Evolutionary conservation across 2,329 filamentous ascomycete species (phyloP).

Genomic region (Exophiala dermatitidis): DNA sequence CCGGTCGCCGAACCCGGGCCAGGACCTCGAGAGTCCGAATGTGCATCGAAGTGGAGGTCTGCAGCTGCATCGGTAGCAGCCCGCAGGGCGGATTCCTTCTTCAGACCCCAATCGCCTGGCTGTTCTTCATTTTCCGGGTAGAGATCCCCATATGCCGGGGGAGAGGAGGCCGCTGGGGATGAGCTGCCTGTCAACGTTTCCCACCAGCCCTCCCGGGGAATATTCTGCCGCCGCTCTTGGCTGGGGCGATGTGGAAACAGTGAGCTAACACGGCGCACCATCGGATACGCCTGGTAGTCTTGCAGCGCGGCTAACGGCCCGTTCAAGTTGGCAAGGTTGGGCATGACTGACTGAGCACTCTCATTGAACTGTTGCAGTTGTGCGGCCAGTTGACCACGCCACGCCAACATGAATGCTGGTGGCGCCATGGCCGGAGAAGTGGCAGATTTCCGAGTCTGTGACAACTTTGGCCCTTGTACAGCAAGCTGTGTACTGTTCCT

Average conservation of each 20-base stretch:
- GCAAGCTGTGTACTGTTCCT: constrained; percentile 20
- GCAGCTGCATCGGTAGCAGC: constrained; percentile 40
- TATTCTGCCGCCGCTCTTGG: constrained; percentile 45
- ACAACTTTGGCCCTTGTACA: constrained; percentile 31
- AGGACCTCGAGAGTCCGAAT: not conserved
- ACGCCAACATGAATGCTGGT: constrained; percentile 58
- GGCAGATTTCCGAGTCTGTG: constrained; percentile 26
- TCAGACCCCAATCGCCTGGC: constrained; percentile 36
- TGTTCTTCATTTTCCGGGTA: constrained; percentile 50
- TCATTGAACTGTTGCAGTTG: constrained; percentile 73
- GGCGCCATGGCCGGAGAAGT: constrained; percentile 32
- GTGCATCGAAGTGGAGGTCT: constrained; percentile 37
- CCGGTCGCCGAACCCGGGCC: not conserved
- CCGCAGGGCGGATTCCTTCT: constrained; percentile 38
- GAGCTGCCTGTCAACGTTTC: constrained; percentile 53
- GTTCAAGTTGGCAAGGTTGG: constrained; percentile 51
- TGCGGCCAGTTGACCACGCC: constrained; percentile 65
- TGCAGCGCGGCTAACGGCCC: constrained; percentile 55
- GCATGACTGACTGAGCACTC: constrained; percentile 58
- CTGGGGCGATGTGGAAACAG: constrained; percentile 60
- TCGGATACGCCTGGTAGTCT: constrained; percentile 66
- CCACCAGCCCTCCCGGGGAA: constrained; percentile 54
- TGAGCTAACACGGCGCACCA: constrained; percentile 65
- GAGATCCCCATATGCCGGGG: constrained; percentile 73
- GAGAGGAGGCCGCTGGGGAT: constrained; percentile 46